phyloP scores from a whole-genome alignment of 495 filamentous ascomycete genomes.

The Neurospora africana region DNA sequence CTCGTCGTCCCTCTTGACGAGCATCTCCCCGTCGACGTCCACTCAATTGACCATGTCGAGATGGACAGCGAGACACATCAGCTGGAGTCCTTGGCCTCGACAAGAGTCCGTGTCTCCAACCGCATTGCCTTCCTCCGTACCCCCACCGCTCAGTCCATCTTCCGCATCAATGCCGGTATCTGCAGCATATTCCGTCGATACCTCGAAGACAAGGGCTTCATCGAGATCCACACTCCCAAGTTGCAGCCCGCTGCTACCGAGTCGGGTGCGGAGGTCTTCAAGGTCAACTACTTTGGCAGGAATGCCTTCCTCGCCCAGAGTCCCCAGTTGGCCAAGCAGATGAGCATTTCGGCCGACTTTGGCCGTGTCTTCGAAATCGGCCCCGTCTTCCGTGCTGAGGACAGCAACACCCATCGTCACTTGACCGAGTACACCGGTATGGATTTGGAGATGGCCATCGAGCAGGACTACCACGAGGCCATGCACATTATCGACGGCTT shows the following conservation, averaged over 20 bases:
- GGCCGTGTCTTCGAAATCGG: constrained; percentile 85
- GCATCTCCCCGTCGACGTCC: constrained; percentile 62
- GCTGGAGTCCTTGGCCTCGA: constrained; percentile 29
- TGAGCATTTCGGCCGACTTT: constrained; percentile 88
- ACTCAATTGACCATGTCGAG: constrained; percentile 32
- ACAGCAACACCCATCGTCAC: constrained; percentile 93
- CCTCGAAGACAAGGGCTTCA: constrained; percentile 66
- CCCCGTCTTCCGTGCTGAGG: constrained; percentile 93
- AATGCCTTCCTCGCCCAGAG: constrained; percentile 86
- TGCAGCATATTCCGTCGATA: constrained; percentile 70
- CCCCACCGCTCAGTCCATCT: constrained; percentile 75
- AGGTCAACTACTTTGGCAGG: constrained; percentile 84
- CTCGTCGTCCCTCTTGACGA: constrained; percentile 49
- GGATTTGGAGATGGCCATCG: constrained; percentile 90
- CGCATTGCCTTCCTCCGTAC: constrained; percentile 79
- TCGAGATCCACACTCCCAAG: constrained; percentile 91
- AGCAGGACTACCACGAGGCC: constrained; percentile 84
- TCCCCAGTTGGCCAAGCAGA: constrained; percentile 89
- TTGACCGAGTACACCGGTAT: constrained; percentile 93
- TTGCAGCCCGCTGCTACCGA: constrained; percentile 83
- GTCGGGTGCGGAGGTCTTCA: constrained; percentile 89
- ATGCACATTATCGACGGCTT: constrained; percentile 70
- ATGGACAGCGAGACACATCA: constrained; percentile 30
- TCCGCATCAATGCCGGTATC: constrained; percentile 67
- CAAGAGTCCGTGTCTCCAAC: constrained; percentile 55